Evolutionary conservation across 345 rosid genomes (phyloP), one percentile per base, ranked within the genome.

Genomic region (Firmiana major): DNA sequence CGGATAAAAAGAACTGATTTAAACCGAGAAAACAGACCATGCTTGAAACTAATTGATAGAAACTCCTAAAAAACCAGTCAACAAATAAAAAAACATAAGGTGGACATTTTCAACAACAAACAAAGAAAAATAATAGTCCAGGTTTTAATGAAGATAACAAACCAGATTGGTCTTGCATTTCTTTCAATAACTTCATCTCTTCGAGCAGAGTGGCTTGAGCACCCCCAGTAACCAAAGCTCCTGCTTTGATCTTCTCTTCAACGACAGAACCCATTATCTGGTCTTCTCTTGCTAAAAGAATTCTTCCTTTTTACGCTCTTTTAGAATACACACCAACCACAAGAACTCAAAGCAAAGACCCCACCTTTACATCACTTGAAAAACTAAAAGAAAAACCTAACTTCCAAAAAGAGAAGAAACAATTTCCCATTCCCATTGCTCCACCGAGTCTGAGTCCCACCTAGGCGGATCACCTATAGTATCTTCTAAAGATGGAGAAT

Each of bases 151-250:
- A 77, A 75, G 54, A 58, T 74, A 73, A 83, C 90, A 15, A 80
- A 95, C 98, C 99, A 73, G 99, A 88, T 21, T 92, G 98, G 68
- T 92, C 91, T 73, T 92, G 93, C 84, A 89, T 88, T 83, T 88
- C 99, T 70, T 91, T 97, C 79, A 97, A 80, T 73, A 97, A 76
- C 90, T 92, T 97, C 97, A 94, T 91, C 75, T 97, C 97, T 79
- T 97, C 97, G 10, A 92, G 89, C 76, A 94, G 81, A 81, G 87
- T 74, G 65, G 89, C 80, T 19, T 86, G 87, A 45, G 82, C 55
- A 55, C 73, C 79, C 53, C 88, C 86, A 66, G 51, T 78, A 64
- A 67, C 82, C 70, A 87, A 69, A 36, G 81, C 85, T 73, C 68
- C 92, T 38, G 87, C 38, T 81, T 86, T 95, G 67, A 87, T 77